These are phyloP conservation scores for Ceratocystis eucalypticola DNA, from an alignment of 2,329 filamentous ascomycete genomes.

Conservation along the genomic window DNA sequence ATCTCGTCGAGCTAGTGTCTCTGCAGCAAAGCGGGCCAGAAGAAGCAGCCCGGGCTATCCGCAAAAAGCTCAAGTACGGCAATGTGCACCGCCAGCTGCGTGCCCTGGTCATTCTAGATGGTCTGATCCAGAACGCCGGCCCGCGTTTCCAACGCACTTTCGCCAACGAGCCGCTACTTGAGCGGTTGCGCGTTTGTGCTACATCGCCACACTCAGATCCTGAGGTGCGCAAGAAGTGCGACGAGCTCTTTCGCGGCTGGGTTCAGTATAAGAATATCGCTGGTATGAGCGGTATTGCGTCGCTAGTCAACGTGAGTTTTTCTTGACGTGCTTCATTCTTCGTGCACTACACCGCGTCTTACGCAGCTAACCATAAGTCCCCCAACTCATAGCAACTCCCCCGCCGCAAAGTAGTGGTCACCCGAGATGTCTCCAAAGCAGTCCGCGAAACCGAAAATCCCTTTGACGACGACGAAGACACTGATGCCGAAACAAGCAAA, in stretches of 20 bases:
- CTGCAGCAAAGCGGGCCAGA: conserved; percentile 75
- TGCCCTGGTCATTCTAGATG: conserved; percentile 78
- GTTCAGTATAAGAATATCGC: conserved; percentile 69
- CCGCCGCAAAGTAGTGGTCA: conserved; percentile 55
- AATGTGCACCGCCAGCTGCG: conserved; percentile 85
- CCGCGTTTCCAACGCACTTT: conserved; percentile 75
- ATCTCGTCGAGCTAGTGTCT: conserved; percentile 86
- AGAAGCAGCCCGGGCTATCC: conserved; percentile 80
- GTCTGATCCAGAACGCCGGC: conserved; percentile 87
- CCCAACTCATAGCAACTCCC: conserved; percentile 41
- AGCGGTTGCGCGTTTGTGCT: conserved; percentile 76
- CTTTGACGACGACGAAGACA: conserved; percentile 52
- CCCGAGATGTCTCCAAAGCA: conserved; percentile 68
- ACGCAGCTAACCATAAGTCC: background rate
- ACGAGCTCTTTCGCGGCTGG: conserved; percentile 78
- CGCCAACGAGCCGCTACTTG: conserved; percentile 79
- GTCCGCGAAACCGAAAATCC: conserved; percentile 67
- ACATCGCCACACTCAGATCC: conserved; percentile 74
- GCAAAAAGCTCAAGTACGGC: conserved; percentile 98
- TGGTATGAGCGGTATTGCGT: conserved; percentile 67
- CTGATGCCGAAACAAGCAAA: conserved; percentile 28
- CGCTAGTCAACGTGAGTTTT: conserved; percentile 49
- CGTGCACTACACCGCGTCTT: background rate
- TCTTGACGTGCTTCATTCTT: background rate
- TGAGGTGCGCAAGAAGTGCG: conserved; percentile 78